These are phyloP conservation scores for Esteya vermicola DNA, from an alignment of 2,329 filamentous ascomycete species.

Conservation along the genomic window DNA sequence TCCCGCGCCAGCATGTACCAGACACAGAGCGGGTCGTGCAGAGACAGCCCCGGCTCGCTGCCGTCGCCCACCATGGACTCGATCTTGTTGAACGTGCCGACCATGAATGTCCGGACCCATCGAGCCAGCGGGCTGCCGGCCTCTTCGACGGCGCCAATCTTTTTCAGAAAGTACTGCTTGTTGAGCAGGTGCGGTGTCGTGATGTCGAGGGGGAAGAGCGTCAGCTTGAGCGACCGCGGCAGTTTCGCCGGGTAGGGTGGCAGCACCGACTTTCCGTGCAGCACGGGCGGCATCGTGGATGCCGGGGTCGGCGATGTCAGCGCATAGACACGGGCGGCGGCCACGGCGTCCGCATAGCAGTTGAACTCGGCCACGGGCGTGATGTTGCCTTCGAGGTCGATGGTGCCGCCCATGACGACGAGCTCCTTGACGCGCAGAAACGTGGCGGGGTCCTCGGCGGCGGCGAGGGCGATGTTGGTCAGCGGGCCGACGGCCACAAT, in stretches of 20 bases:
- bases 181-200: conserved; percentile 57
- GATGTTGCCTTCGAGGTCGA: conserved; percentile 69
- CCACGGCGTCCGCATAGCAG: conserved; percentile 73
- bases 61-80: conserved; percentile 44
- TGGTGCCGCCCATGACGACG: conserved; percentile 86
- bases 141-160: conserved; percentile 38
- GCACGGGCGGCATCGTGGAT: conserved; percentile 65
- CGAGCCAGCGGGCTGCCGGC: conserved; percentile 57
- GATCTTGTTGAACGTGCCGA: conserved; percentile 56
- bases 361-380: conserved; percentile 89
- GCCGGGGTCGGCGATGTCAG: conserved; percentile 59
- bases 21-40: conserved; percentile 67
- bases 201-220: conserved; percentile 63
- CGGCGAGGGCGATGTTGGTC: conserved; percentile 85
- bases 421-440: conserved; percentile 84
- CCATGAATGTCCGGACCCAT: conserved; percentile 61
- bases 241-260: conserved; percentile 50
- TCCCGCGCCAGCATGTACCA: conserved; percentile 60
- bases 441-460: conserved; percentile 74
- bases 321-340: conserved; percentile 63
- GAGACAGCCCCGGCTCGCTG: conserved; percentile 43
- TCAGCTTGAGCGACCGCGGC: conserved; percentile 49
- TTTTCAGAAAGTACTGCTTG: conserved; percentile 41
- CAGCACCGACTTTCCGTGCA: conserved; percentile 33
- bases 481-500: conserved; percentile 81